phyloP scores from a whole-genome alignment of 306 rosid species.

The Vigna radiata region DNA sequence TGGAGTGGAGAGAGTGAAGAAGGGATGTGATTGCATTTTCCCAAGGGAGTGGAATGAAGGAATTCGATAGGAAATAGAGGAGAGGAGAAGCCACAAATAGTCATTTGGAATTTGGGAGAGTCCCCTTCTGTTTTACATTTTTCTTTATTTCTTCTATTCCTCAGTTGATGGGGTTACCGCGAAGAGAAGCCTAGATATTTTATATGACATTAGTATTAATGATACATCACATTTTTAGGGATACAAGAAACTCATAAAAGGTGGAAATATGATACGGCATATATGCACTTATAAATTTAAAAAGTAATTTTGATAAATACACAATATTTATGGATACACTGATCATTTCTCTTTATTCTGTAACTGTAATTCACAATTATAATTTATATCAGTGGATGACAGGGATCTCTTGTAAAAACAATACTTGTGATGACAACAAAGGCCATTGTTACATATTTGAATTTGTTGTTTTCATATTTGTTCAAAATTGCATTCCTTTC shows the following conservation, averaged over 20 bases:
- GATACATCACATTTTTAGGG: background rate
- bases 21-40: background rate
- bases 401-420: background rate
- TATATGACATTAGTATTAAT: background rate
- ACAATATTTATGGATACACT: background rate
- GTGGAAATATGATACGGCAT: background rate
- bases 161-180: background rate
- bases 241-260: background rate
- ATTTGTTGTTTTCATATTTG: background rate
- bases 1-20: background rate
- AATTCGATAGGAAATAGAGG: no score
- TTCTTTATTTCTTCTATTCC: background rate
- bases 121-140: background rate
- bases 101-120: no score
- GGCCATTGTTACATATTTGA: background rate
- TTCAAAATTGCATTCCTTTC: background rate
- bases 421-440: background rate
- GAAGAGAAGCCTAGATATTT: background rate
- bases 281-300: background rate
- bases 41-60: background rate
- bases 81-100: no score
- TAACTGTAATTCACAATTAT: background rate
- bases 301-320: no score
- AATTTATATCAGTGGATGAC: background rate
- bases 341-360: background rate